Percentiles rank a stretch among this genome's conserved stretches.
phyloP scores from a whole-genome alignment of 345 rosid species.

The Dimocarpus longan region DNA sequence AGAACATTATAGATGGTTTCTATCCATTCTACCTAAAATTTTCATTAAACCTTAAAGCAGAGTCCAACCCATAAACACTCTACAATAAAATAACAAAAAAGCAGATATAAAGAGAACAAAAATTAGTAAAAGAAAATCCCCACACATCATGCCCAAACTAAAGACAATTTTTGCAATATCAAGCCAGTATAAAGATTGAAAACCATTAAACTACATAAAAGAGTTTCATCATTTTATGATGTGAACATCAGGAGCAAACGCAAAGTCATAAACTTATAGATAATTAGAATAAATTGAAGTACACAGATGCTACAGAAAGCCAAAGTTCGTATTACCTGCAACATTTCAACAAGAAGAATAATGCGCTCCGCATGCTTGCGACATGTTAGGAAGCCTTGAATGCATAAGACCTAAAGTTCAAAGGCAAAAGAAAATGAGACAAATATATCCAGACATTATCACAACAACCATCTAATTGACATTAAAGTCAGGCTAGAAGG shows the following conservation, averaged over 20 bases:
- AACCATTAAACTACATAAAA: slow-evolving; percentile 10
- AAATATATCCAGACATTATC: slow-evolving; percentile 3
- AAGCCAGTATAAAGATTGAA: neutral
- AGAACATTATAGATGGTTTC: neutral
- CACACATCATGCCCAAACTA: neutral
- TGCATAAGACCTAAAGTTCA: slow-evolving; percentile 78
- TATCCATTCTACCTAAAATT: neutral
- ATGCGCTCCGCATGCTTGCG: slow-evolving; percentile 97
- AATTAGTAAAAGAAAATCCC: neutral
- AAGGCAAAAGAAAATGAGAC: slow-evolving; percentile 12
- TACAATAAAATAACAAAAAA: neutral
- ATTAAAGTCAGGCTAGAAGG: neutral
- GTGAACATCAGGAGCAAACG: neutral
- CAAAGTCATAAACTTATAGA: neutral
- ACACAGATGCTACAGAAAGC: neutral
- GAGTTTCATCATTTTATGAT: neutral
- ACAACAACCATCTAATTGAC: slow-evolving; percentile 7
- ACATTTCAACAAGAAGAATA: slow-evolving; percentile 97
- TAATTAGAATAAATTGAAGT: neutral
- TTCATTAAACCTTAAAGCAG: neutral
- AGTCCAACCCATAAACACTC: neutral
- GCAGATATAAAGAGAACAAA: slow-evolving; percentile 4
- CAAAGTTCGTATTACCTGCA: slow-evolving; percentile 69
- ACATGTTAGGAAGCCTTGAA: slow-evolving; percentile 97
- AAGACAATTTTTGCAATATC: neutral